phyloP scores from a whole-genome alignment of 176 grass and related monocot genomes.

The Bonia amplexicaulis region DNA sequence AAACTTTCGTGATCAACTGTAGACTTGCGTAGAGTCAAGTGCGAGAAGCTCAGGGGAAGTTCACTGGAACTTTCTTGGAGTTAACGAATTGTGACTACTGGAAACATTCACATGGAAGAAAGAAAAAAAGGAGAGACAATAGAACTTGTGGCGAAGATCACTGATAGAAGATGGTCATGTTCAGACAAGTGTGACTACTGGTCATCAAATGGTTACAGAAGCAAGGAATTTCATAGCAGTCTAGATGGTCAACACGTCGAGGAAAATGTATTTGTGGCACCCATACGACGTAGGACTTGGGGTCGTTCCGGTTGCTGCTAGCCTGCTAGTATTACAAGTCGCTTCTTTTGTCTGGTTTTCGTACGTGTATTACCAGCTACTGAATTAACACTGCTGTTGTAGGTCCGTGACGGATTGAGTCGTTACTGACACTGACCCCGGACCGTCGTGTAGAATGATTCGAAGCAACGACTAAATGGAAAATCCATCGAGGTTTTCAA shows the following conservation, averaged over 20 bases:
- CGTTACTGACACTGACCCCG: background rate
- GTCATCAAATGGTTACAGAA: background rate
- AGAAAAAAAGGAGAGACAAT: background rate
- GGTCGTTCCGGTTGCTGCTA: no score
- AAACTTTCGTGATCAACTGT: background rate
- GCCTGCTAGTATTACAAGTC: no score
- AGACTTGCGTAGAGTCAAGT: background rate
- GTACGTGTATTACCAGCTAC: background rate
- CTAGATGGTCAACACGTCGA: no score
- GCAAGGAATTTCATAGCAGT: no score
- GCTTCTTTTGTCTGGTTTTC: no score
- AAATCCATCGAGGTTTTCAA: no score
- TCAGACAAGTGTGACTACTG: background rate
- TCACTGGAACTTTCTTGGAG: background rate
- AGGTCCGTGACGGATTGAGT: background rate
- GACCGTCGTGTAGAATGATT: background rate
- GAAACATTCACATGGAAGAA: no score
- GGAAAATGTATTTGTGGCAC: no score
- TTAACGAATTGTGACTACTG: background rate
- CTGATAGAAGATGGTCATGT: background rate
- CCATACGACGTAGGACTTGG: no score
- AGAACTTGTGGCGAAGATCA: background rate
- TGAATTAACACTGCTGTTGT: background rate
- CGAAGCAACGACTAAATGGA: background rate
- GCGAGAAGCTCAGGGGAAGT: background rate